phyloP scores from a whole-genome alignment of 73 alveolate genomes.

The Paramecium octaurelia region DNA sequence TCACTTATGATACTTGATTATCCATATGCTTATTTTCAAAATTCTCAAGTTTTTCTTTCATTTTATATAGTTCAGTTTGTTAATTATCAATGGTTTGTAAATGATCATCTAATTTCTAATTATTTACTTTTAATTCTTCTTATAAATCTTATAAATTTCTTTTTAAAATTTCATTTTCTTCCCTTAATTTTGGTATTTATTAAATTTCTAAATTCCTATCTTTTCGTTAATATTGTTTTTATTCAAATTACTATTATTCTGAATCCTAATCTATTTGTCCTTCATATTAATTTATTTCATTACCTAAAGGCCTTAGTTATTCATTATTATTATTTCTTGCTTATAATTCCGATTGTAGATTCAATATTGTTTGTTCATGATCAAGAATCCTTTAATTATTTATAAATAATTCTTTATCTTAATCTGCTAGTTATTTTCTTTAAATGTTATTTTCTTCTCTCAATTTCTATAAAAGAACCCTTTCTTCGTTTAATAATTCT shows the following conservation, averaged over 20 bases:
- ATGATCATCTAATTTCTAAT: not conserved
- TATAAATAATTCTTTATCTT: not conserved
- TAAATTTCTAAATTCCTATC: too few relatives aligned
- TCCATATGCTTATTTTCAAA: not conserved
- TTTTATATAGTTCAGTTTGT: not conserved
- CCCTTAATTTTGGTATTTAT: not conserved
- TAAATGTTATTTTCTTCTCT: not conserved
- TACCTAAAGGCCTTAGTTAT: not conserved
- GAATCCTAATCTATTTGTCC: too few relatives aligned
- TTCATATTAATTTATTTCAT: too few relatives aligned
- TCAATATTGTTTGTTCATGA: not conserved
- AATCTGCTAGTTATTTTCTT: not conserved
- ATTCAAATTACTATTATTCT: too few relatives aligned
- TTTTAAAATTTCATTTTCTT: not conserved
- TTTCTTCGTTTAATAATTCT: not conserved
- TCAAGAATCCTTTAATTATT: not conserved
- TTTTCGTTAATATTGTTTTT: too few relatives aligned
- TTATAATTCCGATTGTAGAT: not conserved
- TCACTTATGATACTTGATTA: not conserved
- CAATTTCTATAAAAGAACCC: not conserved
- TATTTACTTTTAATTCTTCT: not conserved
- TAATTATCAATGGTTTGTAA: not conserved
- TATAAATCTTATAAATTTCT: not conserved
- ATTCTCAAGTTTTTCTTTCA: not conserved
- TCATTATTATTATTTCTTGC: not conserved